Evolutionary conservation across 768 basidiomycete species (phyloP).

Genomic region (Russula sp.): DNA sequence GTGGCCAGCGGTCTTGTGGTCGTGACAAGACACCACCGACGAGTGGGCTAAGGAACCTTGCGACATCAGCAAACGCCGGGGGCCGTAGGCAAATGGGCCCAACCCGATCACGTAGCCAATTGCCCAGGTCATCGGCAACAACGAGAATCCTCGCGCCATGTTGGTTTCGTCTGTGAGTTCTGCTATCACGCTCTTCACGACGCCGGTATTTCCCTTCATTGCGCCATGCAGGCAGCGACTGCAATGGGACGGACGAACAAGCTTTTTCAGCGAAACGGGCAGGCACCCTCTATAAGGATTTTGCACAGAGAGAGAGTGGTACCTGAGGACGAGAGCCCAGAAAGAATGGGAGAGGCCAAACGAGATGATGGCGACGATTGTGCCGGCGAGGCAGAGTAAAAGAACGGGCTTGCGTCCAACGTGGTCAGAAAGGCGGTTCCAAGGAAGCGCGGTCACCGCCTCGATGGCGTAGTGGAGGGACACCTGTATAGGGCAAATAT

Average conservation of each 20-base stretch:
- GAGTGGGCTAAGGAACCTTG: constrained; percentile 19
- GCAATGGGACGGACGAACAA: constrained; percentile 37
- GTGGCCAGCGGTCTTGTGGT: constrained; percentile 21
- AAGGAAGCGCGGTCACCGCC: constrained; percentile 38
- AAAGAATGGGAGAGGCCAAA: constrained; percentile 35
- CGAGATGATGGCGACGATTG: constrained; percentile 27
- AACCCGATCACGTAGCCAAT: constrained; percentile 13
- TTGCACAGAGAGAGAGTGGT: no score
- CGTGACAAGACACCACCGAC: constrained; percentile 23
- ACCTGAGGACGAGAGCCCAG: constrained; percentile 21
- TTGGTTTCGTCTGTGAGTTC: constrained; percentile 54
- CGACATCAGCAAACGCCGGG: background rate
- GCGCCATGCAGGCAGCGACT: constrained; percentile 26
- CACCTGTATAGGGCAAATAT: constrained; percentile 28
- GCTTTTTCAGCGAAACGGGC: constrained; percentile 47
- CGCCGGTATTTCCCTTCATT: constrained; percentile 34
- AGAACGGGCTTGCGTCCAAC: constrained; percentile 39
- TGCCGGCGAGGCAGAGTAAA: constrained; percentile 27
- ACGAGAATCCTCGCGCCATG: constrained; percentile 36
- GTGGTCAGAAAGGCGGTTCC: constrained; percentile 40
- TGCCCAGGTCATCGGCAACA: constrained; percentile 27
- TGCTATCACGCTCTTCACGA: constrained; percentile 24
- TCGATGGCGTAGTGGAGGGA: constrained; percentile 41
- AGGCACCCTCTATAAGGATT: background rate
- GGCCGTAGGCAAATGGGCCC: background rate